Conservation (phyloP, 2,329 filamentous ascomycete genomes). For the Claviceps sorghi region DNA sequence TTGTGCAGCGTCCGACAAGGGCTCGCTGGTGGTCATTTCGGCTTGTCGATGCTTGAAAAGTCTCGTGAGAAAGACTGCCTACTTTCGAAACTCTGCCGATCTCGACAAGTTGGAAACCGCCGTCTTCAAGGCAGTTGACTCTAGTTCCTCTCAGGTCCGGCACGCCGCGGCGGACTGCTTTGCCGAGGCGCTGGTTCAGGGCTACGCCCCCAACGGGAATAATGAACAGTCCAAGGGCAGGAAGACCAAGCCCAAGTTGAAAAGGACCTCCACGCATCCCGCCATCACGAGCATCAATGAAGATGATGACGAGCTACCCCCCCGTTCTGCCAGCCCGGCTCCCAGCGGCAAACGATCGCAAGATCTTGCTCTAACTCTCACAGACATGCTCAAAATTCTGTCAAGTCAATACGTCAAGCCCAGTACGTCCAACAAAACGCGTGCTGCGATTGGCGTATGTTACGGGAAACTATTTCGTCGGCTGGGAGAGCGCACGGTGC, state of each 20-base stretch:
- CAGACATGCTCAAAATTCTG: conserved; percentile 64
- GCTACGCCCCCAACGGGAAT: conserved; percentile 43
- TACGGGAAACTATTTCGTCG: conserved; percentile 69
- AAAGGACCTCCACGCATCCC: conserved; percentile 45
- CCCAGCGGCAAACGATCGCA: conserved; percentile 54
- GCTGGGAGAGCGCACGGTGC: conserved; percentile 69
- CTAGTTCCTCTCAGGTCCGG: conserved; percentile 56
- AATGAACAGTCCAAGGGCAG: conserved; percentile 47
- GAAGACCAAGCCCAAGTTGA: conserved; percentile 49
- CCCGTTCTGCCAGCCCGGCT: conserved; percentile 59
- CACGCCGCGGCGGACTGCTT: conserved; percentile 79
- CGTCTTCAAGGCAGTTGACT: conserved; percentile 79
- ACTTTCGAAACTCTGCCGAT: conserved; percentile 78
- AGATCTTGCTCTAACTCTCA: conserved; percentile 57
- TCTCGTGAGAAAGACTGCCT: conserved; percentile 56
- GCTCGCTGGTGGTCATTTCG: conserved; percentile 61
- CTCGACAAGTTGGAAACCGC: conserved; percentile 77
- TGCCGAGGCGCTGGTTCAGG: conserved; percentile 68
- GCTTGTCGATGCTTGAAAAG: conserved; percentile 68
- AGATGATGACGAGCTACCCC: conserved; percentile 58
- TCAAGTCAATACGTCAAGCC: conserved; percentile 67
- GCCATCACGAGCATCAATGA: conserved; percentile 32
- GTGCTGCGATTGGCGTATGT: conserved; percentile 74
- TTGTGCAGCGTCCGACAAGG: conserved; percentile 66
- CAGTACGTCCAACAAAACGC: conserved; percentile 63